A percentile compares a stretch with the other conserved stretches of the same genome.
Evolutionary conservation across 2,329 filamentous ascomycete genomes (phyloP).

Genomic region (Penicillium fuscoglaucum): DNA sequence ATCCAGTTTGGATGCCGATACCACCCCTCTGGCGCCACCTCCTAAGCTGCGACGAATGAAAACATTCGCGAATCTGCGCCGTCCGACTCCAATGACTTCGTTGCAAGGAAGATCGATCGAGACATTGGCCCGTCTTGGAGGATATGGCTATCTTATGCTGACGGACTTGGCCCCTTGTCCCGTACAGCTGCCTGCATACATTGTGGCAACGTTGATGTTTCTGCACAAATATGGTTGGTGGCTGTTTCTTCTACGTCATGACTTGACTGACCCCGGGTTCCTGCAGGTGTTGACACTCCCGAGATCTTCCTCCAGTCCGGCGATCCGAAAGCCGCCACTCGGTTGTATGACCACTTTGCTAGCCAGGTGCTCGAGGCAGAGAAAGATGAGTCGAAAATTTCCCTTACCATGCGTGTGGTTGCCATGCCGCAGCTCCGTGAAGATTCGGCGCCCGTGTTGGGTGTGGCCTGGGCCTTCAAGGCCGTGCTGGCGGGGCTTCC

Average conservation of each 20-base stretch:
- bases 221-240: slow-evolving; percentile 28
- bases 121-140: slow-evolving; percentile 46
- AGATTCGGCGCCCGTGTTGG: slow-evolving; percentile 29
- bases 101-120: slow-evolving; percentile 42
- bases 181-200: slow-evolving; percentile 44
- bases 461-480: slow-evolving; percentile 39
- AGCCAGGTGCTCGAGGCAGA: slow-evolving; percentile 40
- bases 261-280: slow-evolving; percentile 12
- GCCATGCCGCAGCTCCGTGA: slow-evolving; percentile 31
- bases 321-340: slow-evolving; percentile 35
- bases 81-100: slow-evolving; percentile 32
- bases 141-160: slow-evolving; percentile 41
- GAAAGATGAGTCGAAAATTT: slow-evolving; percentile 35
- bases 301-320: slow-evolving; percentile 39
- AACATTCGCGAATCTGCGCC: slow-evolving; percentile 39
- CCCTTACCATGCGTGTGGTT: slow-evolving; percentile 36
- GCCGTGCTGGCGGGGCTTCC: slow-evolving; percentile 40
- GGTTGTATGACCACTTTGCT: slow-evolving; percentile 45
- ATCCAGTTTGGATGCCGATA: slow-evolving; percentile 33
- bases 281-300: slow-evolving; percentile 28
- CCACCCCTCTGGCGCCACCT: slow-evolving; percentile 15
- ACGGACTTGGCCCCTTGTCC: slow-evolving; percentile 39
- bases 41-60: slow-evolving; percentile 40
- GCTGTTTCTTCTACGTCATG: slow-evolving; percentile 5
- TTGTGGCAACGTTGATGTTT: slow-evolving; percentile 44